A percentile compares a stretch with the other conserved stretches of the same genome.
Conservation (phyloP, 1,139 yeast genomes). For the Geotrichum australiense region DNA sequence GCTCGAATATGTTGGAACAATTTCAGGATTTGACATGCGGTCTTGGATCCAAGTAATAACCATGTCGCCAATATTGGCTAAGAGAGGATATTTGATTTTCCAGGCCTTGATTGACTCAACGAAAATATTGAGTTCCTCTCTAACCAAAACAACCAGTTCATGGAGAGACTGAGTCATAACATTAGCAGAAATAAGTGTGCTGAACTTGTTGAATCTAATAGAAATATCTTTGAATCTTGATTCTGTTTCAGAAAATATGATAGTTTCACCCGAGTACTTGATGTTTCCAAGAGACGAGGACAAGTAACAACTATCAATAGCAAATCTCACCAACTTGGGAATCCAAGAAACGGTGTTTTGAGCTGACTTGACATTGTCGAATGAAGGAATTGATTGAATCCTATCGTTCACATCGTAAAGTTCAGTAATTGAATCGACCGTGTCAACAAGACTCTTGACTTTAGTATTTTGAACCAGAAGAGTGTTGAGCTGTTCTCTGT, state of each 20-base stretch:
- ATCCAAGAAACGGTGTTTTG: constrained; percentile 19
- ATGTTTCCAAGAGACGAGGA: constrained; percentile 14
- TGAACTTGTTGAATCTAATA: constrained; percentile 12
- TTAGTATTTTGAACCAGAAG: constrained; percentile 10
- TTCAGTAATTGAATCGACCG: constrained; percentile 17
- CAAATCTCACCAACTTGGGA: constrained; percentile 20
- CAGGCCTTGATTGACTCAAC: constrained; percentile 8
- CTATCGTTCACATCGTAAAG: constrained; percentile 27
- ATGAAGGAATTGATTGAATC: constrained; percentile 6
- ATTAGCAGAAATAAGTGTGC: constrained; percentile 5
- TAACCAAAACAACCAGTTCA: constrained; percentile 8
- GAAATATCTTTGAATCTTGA: constrained; percentile 16
- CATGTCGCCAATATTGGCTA: constrained; percentile 16
- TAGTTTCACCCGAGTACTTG: constrained; percentile 11
- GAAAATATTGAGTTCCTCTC: constrained; percentile 10
- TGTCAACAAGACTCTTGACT: constrained; percentile 9
- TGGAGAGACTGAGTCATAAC: constrained; percentile 16
- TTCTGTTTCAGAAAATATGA: constrained; percentile 15
- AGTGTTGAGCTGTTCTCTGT: constrained; percentile 12
- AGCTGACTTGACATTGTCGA: constrained; percentile 3
- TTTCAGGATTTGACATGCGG: not conserved
- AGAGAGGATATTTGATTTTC: constrained; percentile 13
- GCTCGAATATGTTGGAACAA: not conserved
- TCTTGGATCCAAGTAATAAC: constrained; percentile 14
- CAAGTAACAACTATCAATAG: constrained; percentile 16